Base-by-base conservation (phyloP, 768 basidiomycete genomes). In the Mycena belliarum region DNA sequence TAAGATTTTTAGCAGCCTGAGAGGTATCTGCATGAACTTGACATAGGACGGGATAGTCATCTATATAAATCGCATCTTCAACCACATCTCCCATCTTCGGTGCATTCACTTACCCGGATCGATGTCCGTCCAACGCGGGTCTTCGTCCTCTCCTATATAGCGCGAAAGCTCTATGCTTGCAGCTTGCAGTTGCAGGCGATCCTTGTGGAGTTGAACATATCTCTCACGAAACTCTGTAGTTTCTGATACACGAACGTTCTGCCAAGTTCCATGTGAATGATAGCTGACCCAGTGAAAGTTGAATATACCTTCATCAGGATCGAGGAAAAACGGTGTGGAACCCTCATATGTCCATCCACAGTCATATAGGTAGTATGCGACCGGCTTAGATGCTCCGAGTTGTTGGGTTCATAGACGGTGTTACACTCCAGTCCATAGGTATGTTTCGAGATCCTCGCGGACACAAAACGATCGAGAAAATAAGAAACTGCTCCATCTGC, bases 291-390 rank as follows among this genome's bases (percentile, higher is more conserved):
- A 23, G 18, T n/a, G n/a, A 6, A 21, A 41, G 14, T 20, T 5
- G 12, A 4, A 51, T 29, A 16, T 23, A 68, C 70, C 63, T 68
- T 70, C 25, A 52, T 57, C 24, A 74, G 33, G 26, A 74, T 35
- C 14, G 33, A 8, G 12, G 33, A 35, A 35, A 35, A 35, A 10
- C 16, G 11, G 33, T 35, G 11, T 15, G 33, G 33, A 4, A 35
- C 33, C 33, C 7, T 7, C 12, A 35, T 8, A 35, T 9, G 11
- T 15, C 33, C 33, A 15, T 8, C 33, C 33, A 35, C 14, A 35
- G 11, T 14, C 7, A 8, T 8, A 14, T 6, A 14, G 9, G 14
- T 15, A 35, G 9, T 35, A 14, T 32, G 29, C 7, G 29, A 32
- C 29, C 33, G 33, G 4, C 12, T 15, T 7, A 10, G 33, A 35